Percentiles rank a stretch among this genome's conserved stretches.
phyloP scores from a whole-genome alignment of 2,329 filamentous ascomycete genomes.

The Fusarium temperatum region DNA sequence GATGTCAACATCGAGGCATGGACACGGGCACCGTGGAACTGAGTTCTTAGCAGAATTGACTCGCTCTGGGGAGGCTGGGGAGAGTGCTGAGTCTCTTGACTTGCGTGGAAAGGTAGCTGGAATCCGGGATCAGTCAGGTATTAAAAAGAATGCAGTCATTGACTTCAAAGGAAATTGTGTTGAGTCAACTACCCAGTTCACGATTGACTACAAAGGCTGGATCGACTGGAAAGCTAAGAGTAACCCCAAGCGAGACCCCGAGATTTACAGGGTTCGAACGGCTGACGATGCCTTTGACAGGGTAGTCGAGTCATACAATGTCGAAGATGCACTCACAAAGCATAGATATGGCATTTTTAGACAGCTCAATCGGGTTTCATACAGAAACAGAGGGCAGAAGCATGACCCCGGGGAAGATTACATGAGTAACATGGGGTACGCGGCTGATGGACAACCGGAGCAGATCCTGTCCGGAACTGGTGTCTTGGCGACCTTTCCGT shows the following conservation, averaged over 20 bases:
- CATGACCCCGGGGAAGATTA: too few species aligned
- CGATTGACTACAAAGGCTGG: accelerated
- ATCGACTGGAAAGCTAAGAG: neutral
- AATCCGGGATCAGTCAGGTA: neutral
- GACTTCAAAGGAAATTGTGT: neutral
- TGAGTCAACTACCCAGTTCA: neutral
- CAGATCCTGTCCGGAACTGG: neutral
- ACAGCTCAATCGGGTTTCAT: neutral
- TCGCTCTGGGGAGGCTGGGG: accelerated
- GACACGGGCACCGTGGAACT: neutral
- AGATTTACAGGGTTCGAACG: too few species aligned
- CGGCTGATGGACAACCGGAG: neutral
- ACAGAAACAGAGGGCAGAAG: neutral
- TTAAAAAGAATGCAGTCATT: accelerated
- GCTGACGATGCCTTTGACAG: neutral
- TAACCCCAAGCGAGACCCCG: too few species aligned
- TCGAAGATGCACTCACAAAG: neutral
- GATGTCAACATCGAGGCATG: too few species aligned
- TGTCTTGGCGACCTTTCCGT: neutral
- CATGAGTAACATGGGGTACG: neutral
- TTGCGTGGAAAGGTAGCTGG: neutral
- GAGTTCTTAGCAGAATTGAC: neutral
- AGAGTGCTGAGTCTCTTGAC: accelerated
- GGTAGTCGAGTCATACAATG: neutral
- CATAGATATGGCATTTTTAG: neutral